A percentile compares a stretch with the other conserved stretches of the same genome.
Evolutionary conservation across 306 rosid genomes (phyloP).

Genomic region (Trifolium fragiferum): DNA sequence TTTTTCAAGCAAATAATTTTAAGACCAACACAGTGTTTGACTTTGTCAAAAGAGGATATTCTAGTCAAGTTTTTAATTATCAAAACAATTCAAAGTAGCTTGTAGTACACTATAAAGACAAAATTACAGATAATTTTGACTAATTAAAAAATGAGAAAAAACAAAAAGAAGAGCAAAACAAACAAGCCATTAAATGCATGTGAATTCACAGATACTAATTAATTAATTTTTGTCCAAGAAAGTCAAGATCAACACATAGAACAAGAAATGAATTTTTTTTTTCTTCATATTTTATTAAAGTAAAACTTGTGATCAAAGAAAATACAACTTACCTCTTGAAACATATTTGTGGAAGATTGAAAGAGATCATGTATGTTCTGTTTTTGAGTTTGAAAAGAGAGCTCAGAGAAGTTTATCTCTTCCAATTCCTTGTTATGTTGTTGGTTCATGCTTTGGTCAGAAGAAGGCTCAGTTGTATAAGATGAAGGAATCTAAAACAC

Average conservation of each 20-base stretch:
- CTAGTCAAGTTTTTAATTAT: conserved; percentile 24
- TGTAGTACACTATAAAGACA: background rate
- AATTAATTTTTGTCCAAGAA: background rate
- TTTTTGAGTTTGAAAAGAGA: conserved; percentile 61
- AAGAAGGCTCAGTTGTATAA: conserved; percentile 57
- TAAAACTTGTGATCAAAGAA: background rate
- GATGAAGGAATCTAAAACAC: conserved; percentile 59
- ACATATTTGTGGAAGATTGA: conserved; percentile 59
- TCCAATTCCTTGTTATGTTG: conserved; percentile 43
- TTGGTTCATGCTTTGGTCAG: conserved; percentile 46
- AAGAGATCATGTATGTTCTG: conserved; percentile 41
- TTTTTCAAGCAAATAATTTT: background rate
- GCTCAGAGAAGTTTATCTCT: conserved; percentile 51
- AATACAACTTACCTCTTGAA: conserved; percentile 48
- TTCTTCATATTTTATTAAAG: background rate
- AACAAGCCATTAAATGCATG: conserved; percentile 1
- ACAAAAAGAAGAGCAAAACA: background rate
- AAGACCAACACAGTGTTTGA: background rate
- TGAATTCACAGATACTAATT: background rate
- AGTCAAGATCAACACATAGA: background rate
- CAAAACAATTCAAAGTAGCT: conserved; percentile 1
- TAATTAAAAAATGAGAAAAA: background rate
- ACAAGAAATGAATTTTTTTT: background rate
- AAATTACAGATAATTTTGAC: background rate
- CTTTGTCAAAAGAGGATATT: conserved; percentile 24